Base-by-base conservation (phyloP, 305 asterid species). In the Solanum aculeatissimum region DNA sequence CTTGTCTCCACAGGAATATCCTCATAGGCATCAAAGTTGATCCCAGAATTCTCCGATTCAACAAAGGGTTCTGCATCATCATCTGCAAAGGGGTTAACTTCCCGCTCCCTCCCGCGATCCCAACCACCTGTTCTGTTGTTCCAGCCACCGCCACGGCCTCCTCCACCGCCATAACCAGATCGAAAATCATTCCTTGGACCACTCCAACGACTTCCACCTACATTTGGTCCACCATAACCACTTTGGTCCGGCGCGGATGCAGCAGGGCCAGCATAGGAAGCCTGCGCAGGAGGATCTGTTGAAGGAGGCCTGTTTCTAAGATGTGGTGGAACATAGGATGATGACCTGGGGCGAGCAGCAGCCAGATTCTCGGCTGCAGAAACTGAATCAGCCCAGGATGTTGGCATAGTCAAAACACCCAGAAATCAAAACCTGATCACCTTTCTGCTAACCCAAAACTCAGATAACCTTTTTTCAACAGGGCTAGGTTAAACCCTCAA, bases 331-430 rank as follows among this genome's bases (percentile, higher is more conserved):
- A 86, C 86, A 15, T 85, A 87, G 16, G 80, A 32, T 18, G 80
- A 32, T 18, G 84, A 77, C 77, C 49, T 75, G 9, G 83, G 23
- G 10, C 75, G 69, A 57, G 71, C 85, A 7, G 79, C 58, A 55
- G 83, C 83, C 29, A 69, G 47, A 40, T 83, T 83, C 18, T 86
- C 88, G 0, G 86, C 86, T 49, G 86, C 86, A 32, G 86, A 72
- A 86, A 83, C 84, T 23, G 88, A 86, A 86, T 83, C 88, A 86
- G 86, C 86, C 88, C 88, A 86, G 47, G 86, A 86, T 78, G 86
- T 86, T 66, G 86, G 83, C 86, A 86, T 86, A 83, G 58, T 74
- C 42, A 62, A 35, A 80, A 19, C n/a, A 66, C 85, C 43, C 19
- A 83, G 47, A 54, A 83, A 82, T 23, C 35, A 82, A 82, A 45